Percentiles rank a stretch among this genome's conserved stretches.
These are phyloP conservation scores for Dioscorea dumetorum DNA, from an alignment of 106 monocot species.

Conservation along the genomic window DNA sequence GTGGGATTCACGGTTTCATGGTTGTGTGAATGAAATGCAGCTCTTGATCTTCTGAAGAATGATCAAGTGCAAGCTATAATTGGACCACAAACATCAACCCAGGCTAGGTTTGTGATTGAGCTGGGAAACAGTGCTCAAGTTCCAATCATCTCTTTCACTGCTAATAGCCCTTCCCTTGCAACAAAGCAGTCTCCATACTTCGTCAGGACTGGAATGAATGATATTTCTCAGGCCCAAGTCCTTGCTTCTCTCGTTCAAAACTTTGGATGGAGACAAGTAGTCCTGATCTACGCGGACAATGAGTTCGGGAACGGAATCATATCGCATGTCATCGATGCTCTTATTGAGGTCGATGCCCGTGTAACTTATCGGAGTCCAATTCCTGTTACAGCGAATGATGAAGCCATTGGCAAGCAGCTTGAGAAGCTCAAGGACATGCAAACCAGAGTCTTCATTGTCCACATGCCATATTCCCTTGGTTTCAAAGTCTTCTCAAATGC, in stretches of 20 bases:
- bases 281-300: slow-evolving; percentile 55
- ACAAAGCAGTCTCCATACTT: slow-evolving; percentile 37
- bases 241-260: slow-evolving; percentile 51
- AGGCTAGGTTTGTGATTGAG: slow-evolving; percentile 57
- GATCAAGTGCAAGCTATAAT: slow-evolving; percentile 59
- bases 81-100: slow-evolving; percentile 59
- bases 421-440: slow-evolving; percentile 26
- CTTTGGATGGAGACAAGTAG: slow-evolving; percentile 60
- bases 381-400: slow-evolving; percentile 23
- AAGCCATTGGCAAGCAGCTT: slow-evolving; percentile 29
- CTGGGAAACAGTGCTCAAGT: slow-evolving; percentile 57
- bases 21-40: slow-evolving; percentile 22
- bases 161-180: slow-evolving; percentile 45
- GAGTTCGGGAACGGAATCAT: slow-evolving; percentile 48
- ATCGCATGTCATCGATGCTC: slow-evolving; percentile 47
- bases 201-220: slow-evolving; percentile 43
- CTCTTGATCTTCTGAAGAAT: slow-evolving; percentile 66
- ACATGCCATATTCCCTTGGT: slow-evolving; percentile 38
- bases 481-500: slow-evolving; percentile 25
- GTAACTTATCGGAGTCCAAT: slow-evolving; percentile 44
- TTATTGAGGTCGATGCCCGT: slow-evolving; percentile 24
- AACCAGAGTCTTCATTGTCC: slow-evolving; percentile 69
- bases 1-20: background rate
- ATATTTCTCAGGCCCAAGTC: slow-evolving; percentile 46
- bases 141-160: slow-evolving; percentile 72